Percentiles rank a stretch among this genome's conserved stretches.
Evolutionary conservation across 2,329 filamentous ascomycete genomes (phyloP).

Genomic region (Fusarium newnesense): DNA sequence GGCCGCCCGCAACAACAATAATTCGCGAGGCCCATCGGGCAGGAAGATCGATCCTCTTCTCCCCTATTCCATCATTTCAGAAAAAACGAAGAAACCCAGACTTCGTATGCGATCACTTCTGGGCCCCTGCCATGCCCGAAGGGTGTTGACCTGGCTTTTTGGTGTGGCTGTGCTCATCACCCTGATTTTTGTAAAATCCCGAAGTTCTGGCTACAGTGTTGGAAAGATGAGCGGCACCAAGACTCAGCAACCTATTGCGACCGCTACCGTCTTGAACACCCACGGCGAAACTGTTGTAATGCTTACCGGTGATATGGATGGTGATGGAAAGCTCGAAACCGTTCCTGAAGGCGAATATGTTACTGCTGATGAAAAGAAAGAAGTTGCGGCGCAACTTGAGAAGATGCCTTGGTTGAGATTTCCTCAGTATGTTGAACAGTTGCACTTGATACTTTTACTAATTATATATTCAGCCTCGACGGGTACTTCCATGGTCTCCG

Average conservation of each 20-base stretch:
- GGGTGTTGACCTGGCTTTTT: conserved; percentile 63
- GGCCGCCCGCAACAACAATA: conserved; percentile 51
- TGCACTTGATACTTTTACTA: conserved; percentile 10
- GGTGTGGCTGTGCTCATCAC: conserved; percentile 54
- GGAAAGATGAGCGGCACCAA: conserved; percentile 41
- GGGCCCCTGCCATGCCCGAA: conserved; percentile 63
- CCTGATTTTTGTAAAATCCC: conserved; percentile 53
- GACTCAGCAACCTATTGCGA: conserved; percentile 39
- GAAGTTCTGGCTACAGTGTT: conserved; percentile 41
- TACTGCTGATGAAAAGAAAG: conserved; percentile 45
- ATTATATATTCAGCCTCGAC: conserved; percentile 68
- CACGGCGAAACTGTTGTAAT: conserved; percentile 44
- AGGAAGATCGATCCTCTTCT: conserved; percentile 49
- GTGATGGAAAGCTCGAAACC: conserved; percentile 42
- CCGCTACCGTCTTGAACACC: conserved; percentile 42
- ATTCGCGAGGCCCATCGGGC: conserved; percentile 45
- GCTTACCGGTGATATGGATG: conserved; percentile 45
- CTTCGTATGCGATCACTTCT: conserved; percentile 58
- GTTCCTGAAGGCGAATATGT: conserved; percentile 41
- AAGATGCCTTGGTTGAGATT: conserved; percentile 55
- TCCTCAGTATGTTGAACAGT: conserved; percentile 48
- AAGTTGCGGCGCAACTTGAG: conserved; percentile 45
- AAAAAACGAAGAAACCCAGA: conserved; percentile 50
- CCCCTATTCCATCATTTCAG: conserved; percentile 46
- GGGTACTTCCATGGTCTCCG: conserved; percentile 84